Conservation (phyloP, 352 stramenopile species). For the Globisporangium canariense region DNA sequence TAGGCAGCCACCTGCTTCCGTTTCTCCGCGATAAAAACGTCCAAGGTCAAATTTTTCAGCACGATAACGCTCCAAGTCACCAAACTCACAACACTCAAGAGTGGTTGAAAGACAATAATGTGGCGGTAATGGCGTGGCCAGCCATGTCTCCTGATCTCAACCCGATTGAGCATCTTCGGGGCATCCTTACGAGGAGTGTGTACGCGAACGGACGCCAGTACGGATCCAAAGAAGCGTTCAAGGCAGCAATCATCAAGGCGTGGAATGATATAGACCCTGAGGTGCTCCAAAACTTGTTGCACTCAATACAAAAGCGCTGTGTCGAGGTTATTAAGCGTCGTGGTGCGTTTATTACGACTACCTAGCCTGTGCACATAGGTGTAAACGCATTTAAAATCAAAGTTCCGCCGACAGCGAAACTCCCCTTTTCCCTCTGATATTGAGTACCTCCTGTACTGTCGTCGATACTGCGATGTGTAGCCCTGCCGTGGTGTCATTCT, state of each 20-base stretch:
- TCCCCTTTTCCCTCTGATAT: not conserved
- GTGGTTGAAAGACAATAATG: too few species aligned
- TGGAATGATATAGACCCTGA: not conserved
- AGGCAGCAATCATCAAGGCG: not conserved
- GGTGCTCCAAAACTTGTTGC: conserved; percentile 6
- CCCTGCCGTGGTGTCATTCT: too few species aligned
- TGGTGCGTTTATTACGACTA: not conserved
- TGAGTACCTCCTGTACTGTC: too few species aligned
- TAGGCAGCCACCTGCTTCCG: too few species aligned
- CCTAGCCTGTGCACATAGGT: not conserved
- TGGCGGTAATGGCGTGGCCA: too few species aligned
- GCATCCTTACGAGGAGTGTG: too few species aligned
- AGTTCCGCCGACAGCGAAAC: not conserved
- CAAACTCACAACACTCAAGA: too few species aligned
- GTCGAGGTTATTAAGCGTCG: conserved; percentile 1
- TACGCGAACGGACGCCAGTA: conserved; percentile 9
- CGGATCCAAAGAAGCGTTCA: conserved; percentile 6
- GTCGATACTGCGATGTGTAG: too few species aligned
- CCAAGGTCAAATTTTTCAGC: too few species aligned
- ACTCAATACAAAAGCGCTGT: conserved; percentile 3
- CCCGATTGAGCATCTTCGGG: not conserved
- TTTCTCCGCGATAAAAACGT: too few species aligned
- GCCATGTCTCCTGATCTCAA: conserved; percentile 5
- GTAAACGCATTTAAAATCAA: not conserved
- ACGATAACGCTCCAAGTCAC: too few species aligned